Percentiles rank a stretch among this genome's conserved stretches.
Conservation (phyloP, 768 basidiomycete species). For the Xerocomellus amylosporus region DNA sequence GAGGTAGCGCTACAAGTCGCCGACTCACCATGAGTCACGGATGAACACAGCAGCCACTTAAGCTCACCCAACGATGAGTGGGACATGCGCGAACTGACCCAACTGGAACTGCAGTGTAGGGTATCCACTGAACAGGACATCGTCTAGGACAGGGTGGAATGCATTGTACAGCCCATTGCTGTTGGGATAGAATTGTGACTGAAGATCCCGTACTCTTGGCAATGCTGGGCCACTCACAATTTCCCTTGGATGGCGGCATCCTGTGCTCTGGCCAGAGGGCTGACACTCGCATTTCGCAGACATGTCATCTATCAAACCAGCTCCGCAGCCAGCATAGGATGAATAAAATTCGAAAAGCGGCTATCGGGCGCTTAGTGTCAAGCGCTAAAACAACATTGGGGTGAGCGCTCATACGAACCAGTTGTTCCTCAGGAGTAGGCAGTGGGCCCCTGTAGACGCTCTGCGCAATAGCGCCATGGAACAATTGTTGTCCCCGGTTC, state of each 20-base stretch:
- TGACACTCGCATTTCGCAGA: slow-evolving; percentile 48
- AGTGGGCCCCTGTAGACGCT: slow-evolving; percentile 55
- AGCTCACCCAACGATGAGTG: slow-evolving; percentile 57
- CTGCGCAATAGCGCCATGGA: slow-evolving; percentile 58
- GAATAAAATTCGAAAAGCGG: slow-evolving; percentile 53
- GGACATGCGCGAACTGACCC: slow-evolving; percentile 49
- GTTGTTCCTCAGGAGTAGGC: slow-evolving; percentile 49
- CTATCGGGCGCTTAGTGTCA: slow-evolving; percentile 27
- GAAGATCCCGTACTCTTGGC: not conserved
- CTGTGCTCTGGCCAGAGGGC: slow-evolving; percentile 52
- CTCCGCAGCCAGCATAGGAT: slow-evolving; percentile 47
- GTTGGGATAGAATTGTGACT: not conserved
- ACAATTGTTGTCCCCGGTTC: slow-evolving; percentile 38
- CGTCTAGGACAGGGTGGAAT: slow-evolving; percentile 58
- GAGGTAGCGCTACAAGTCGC: slow-evolving; percentile 50
- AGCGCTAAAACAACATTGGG: not conserved
- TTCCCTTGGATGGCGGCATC: slow-evolving; percentile 41
- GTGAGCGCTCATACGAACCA: slow-evolving; percentile 35
- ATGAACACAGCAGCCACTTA: not conserved
- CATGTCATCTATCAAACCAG: slow-evolving; percentile 41
- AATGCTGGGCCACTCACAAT: slow-evolving; percentile 36
- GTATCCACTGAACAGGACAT: slow-evolving; percentile 46
- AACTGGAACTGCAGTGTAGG: slow-evolving; percentile 46
- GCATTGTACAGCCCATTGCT: slow-evolving; percentile 43
- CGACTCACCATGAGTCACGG: not conserved